phyloP scores from a whole-genome alignment of 108 stramenopile species.

The Fragilariopsis cylindrus region DNA sequence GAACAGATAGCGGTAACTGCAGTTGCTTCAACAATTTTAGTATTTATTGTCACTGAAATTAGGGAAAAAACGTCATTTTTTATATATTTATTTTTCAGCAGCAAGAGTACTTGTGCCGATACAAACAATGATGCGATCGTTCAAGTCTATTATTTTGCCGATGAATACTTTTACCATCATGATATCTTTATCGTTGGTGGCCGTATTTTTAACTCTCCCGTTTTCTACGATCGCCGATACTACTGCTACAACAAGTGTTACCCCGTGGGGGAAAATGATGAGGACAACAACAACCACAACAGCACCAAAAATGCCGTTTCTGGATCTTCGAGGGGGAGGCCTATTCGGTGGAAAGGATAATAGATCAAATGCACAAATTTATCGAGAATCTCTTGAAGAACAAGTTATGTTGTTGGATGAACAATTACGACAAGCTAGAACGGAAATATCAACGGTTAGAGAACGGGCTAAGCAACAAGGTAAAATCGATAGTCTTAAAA shows the following conservation, averaged over 20 bases:
- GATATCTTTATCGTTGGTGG: neutral
- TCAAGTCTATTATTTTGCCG: neutral
- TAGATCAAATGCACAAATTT: conserved; percentile 11
- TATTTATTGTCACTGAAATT: no score
- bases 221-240: neutral
- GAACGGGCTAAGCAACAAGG: conserved; percentile 18
- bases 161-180: neutral
- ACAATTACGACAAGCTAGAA: conserved; percentile 39
- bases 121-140: neutral
- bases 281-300: neutral
- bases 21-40: no score
- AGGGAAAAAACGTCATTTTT: no score
- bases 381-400: conserved; percentile 40
- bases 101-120: neutral
- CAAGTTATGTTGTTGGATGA: conserved; percentile 35
- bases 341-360: neutral
- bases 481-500: neutral
- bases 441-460: conserved; percentile 33
- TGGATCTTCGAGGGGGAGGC: conserved; percentile 12
- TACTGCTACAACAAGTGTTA: neutral
- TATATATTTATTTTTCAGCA: no score
- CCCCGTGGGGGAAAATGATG: neutral
- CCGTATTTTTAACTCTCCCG: neutral
- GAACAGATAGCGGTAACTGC: no score
- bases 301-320: neutral